Base-by-base conservation (phyloP, 2,329 filamentous ascomycete genomes). In the Fusarium circinatum region DNA sequence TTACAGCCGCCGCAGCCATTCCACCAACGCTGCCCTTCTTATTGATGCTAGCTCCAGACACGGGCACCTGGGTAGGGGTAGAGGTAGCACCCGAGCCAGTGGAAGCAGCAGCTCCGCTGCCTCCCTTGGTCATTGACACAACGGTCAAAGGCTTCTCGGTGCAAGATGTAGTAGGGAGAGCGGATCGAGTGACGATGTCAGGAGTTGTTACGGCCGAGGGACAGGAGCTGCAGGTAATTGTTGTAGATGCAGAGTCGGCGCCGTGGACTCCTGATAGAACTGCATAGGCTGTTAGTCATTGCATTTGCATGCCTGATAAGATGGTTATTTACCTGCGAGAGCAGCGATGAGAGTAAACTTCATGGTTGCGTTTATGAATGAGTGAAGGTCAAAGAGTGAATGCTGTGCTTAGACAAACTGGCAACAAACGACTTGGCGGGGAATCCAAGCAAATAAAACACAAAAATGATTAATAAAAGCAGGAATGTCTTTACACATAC, bases 141-240 rank as follows among this genome's bases (percentile, higher is more conserved):
- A 75, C 49, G 8, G 38, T 63, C 52, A 75, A 15, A 13, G 73
- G 55, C 34, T 59, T 49, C 12, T 64, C 69, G 1, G 60, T 65
- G 70, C 73, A 75, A 2, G 73, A 75, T 14, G 20, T 34, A 44
- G 57, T 49, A 28, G 73, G 73, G 14, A 70, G 52, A 5, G 60
- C 69, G 6, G 70, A 68, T 18, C 73, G 73, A 0, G 73, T 75
- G 0, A 75, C 73, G 11, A 75, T 71, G 14, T 75, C 73, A 34
- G 59, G 55, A 3, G 48, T 63, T 0, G 65, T 48, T 3, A 62
- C 61, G 52, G 51, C 55, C 26, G 73, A 47, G 7, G 73, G 66
- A 7, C 73, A 75, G 1, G 54, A 51, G 17, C 38, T 60, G 49
- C 73, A 75, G 24, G 71, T 74, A 6, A 73, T 44, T 24, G 69